Evolutionary conservation across 2,329 filamentous ascomycete genomes (phyloP).

Genomic region (Bipolaris bicolor): DNA sequence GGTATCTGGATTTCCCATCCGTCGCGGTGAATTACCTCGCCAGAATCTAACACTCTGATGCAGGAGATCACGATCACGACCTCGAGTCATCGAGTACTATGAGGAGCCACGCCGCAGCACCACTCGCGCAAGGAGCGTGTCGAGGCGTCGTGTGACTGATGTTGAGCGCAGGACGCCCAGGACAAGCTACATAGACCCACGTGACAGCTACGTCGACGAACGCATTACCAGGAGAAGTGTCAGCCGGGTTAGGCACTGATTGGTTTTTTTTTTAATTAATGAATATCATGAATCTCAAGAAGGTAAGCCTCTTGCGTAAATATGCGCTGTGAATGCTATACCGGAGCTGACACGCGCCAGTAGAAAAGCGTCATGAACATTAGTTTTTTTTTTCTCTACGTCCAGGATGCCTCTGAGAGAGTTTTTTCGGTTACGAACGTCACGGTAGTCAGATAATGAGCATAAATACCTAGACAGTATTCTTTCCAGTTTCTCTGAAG

Average conservation of each 20-base stretch:
- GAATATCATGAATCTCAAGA: background rate
- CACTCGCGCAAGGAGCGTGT: conserved; percentile 35
- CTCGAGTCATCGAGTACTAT: conserved; percentile 36
- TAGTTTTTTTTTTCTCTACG: no score
- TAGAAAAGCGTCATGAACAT: background rate
- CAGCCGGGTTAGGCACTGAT: conserved; percentile 30
- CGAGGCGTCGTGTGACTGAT: conserved; percentile 34
- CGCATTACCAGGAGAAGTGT: conserved; percentile 37
- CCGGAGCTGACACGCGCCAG: background rate
- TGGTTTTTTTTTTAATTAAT: background rate
- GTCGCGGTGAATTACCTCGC: no score
- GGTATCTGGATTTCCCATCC: conserved; percentile 6
- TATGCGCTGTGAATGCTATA: no score
- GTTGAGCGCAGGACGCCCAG: conserved; percentile 33
- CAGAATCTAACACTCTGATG: background rate
- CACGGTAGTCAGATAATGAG: background rate
- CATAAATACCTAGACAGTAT: background rate
- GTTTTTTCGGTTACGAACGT: background rate
- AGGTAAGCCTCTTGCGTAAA: background rate
- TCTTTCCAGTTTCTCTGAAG: background rate
- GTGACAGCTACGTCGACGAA: conserved; percentile 37
- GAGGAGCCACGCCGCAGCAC: conserved; percentile 37
- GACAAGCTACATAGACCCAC: conserved; percentile 32
- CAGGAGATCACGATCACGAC: conserved; percentile 25
- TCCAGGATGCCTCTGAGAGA: background rate